These are phyloP conservation scores for Kuraishia floccosa DNA, from an alignment of 805 yeast genomes.

Conservation along the genomic window DNA sequence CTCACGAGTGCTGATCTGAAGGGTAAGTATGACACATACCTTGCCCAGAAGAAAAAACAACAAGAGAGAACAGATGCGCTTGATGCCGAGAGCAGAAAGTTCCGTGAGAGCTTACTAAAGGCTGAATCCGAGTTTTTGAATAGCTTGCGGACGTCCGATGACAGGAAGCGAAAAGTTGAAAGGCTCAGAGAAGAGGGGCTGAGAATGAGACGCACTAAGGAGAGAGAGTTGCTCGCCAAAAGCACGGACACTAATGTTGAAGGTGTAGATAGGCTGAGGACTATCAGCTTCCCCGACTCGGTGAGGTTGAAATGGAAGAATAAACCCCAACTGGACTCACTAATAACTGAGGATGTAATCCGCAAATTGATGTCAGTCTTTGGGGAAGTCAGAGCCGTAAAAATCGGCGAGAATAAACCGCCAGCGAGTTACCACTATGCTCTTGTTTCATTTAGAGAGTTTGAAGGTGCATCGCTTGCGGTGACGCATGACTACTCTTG, in stretches of 20 bases:
- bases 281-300: slow-evolving; percentile 3
- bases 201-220: slow-evolving; percentile 6
- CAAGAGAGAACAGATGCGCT: slow-evolving; percentile 3
- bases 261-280: not conserved
- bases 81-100: slow-evolving; percentile 6
- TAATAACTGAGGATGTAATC: slow-evolving; percentile 21
- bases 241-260: not conserved
- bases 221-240: slow-evolving; percentile 3
- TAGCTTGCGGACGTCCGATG: not conserved
- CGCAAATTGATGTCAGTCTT: slow-evolving; percentile 30
- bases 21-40: slow-evolving; percentile 10
- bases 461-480: slow-evolving; percentile 22
- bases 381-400: slow-evolving; percentile 21
- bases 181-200: slow-evolving; percentile 9
- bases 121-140: slow-evolving; percentile 17
- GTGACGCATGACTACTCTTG: slow-evolving; percentile 26
- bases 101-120: slow-evolving; percentile 16
- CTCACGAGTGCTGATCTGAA: slow-evolving; percentile 9
- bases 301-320: slow-evolving; percentile 35
- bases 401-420: slow-evolving; percentile 4
- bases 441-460: slow-evolving; percentile 17
- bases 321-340: slow-evolving; percentile 20
- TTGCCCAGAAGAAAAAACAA: slow-evolving; percentile 3
- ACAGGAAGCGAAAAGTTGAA: slow-evolving; percentile 8
- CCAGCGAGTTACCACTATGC: slow-evolving; percentile 25